Conservation (phyloP, 2,329 filamentous ascomycete species). For the Alternaria atra region DNA sequence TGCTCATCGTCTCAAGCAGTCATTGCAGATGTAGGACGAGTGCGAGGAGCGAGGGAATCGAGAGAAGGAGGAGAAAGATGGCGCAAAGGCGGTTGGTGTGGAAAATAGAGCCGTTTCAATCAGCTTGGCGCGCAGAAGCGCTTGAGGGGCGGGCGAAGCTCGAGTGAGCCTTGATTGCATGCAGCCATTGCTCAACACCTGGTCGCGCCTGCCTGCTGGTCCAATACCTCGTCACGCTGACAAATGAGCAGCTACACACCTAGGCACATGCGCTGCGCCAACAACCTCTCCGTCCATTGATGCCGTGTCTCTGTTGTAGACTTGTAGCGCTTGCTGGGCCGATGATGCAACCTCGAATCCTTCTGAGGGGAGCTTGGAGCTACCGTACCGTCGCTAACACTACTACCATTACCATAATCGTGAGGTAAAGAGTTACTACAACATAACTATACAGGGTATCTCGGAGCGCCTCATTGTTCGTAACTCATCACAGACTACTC, state of each 20-base stretch:
- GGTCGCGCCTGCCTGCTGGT: not conserved
- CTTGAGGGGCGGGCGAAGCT: constrained; percentile 10
- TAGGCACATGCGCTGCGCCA: not conserved
- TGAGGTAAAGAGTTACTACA: not conserved
- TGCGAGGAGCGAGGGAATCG: not conserved
- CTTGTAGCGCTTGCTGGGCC: not conserved
- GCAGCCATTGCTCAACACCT: constrained; percentile 8
- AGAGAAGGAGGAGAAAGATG: constrained; percentile 3
- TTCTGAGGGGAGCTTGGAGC: constrained; percentile 5
- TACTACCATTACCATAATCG: not conserved
- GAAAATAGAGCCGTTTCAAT: constrained; percentile 26
- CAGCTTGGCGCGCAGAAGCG: constrained; percentile 24
- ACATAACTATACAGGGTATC: constrained; percentile 3
- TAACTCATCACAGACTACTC: not conserved
- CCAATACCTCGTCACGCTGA: constrained; percentile 10
- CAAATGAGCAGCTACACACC: not conserved
- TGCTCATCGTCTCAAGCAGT: constrained; percentile 39
- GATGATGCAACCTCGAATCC: constrained; percentile 20
- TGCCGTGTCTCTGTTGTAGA: not conserved
- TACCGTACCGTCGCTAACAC: not conserved
- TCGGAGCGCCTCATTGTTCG: not conserved
- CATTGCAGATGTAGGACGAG: constrained; percentile 8
- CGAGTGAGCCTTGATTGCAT: constrained; percentile 12
- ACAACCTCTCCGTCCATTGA: not conserved
- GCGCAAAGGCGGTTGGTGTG: constrained; percentile 17